These are phyloP conservation scores for Chaetomium sp. DNA, from an alignment of 2,329 filamentous ascomycete species.

Conservation along the genomic window DNA sequence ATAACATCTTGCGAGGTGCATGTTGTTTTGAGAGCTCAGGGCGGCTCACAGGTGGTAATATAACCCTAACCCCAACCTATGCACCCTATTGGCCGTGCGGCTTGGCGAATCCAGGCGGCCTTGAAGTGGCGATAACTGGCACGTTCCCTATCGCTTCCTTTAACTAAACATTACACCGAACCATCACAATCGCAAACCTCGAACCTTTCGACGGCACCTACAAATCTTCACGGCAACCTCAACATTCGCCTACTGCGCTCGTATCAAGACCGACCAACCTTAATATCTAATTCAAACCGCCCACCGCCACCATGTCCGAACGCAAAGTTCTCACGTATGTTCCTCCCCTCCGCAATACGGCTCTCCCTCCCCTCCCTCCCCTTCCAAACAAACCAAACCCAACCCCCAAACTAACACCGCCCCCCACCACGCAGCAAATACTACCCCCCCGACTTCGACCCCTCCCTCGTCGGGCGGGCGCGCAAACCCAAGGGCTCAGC, in stretches of 20 bases:
- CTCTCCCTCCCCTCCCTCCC: background rate
- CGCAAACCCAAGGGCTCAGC: slow-evolving; percentile 60
- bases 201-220: background rate
- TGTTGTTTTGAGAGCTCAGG: background rate
- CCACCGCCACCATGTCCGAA: slow-evolving; percentile 44
- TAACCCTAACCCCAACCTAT: background rate
- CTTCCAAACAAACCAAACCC: background rate
- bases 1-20: background rate
- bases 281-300: background rate
- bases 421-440: slow-evolving; percentile 31
- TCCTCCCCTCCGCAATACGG: background rate
- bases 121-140: background rate
- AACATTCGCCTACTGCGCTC: background rate
- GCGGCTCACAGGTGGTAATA: background rate
- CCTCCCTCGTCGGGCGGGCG: slow-evolving; percentile 71
- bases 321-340: slow-evolving; percentile 45
- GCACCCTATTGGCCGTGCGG: background rate
- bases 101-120: background rate
- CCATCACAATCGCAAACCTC: background rate
- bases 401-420: slow-evolving; percentile 5
- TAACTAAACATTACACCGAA: background rate
- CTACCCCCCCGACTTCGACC: slow-evolving; percentile 81
- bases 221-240: background rate
- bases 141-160: background rate
- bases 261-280: background rate